Base-by-base conservation (phyloP, 352 stramenopile genomes). In the Chrysophaeum taylorii region DNA sequence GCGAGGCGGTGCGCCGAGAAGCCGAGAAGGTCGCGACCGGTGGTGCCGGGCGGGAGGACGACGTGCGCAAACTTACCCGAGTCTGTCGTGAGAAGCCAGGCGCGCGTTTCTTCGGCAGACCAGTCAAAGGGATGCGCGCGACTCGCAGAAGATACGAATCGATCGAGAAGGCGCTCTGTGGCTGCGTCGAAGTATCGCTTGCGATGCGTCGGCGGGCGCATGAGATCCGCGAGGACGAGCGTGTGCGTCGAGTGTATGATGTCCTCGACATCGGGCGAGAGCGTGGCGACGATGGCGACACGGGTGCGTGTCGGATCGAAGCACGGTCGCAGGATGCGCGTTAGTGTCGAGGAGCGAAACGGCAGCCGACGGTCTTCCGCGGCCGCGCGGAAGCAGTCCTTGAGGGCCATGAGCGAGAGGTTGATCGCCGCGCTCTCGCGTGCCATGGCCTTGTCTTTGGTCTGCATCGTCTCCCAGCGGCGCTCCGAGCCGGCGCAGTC, bases 401-500 rank as follows among this genome's bases (percentile, higher is more conserved):
- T 82, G n/a, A 82, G 64, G 15, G 70, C 41, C 76, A 82, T 82
- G 21, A 82, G 60, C 15, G 64, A 69, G 16, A 73, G 75, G 66
- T 82, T 82, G 14, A 82, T 82, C 15, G 80, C 78, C 37, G 78
- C 78, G 16, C 25, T 64, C 54, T 82, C 78, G 33, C 69, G 79
- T n/a, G 79, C 72, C 33, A 75, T n/a, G 16, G 29, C 45, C 31
- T 71, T 50, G 36, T 48, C 50, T 25, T 31, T 9, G 63, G 81
- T 81, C 23, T 60, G 16, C 25, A 69, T 52, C 27, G 78, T 82
- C 54, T 82, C 78, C 60, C 77, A 78, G 50, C 83, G 83, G 1
- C 76, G 60, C 68, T 82, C 78, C n/a, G 75, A 82, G 52, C 78
- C 78, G 23, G 78, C 78, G 36, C 83, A 45, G 61, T 82, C 78